Evolutionary conservation across 192 early-diverging fungal species (phyloP), one percentile per base, ranked within the genome.

Genomic region (Funneliformis geosporum): DNA sequence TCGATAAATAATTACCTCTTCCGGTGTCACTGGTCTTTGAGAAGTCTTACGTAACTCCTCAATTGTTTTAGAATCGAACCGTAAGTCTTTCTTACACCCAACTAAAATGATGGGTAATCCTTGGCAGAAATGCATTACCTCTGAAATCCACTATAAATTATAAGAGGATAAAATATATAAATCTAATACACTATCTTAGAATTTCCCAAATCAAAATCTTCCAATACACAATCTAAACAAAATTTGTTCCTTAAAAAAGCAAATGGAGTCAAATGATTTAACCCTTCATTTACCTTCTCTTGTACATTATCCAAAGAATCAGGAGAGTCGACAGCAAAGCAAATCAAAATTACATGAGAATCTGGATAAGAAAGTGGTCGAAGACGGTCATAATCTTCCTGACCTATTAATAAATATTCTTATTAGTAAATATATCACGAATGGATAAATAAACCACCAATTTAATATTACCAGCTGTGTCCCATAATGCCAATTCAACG

Each of bases 381-480:
- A 80, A 99, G 86, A 76, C 95, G 94, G 87, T 98, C 96, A 82
- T 97, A 97, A 84, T 99, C 97, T 87, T 98, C 96, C 80, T 97
- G 96, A 42, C 91, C 96, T 89, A 84, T 42, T 73, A 33, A 39
- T 11, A 39, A 40, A 14, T 0, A 2, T 6, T 72, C n/a, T 2
- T 72, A 72, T 71, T 44, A 38, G 61, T 79, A 25, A 43, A 66
- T 72, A 46, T 60, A 64, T 16, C 4, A 50, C 50, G 21, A 21
- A 55, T 55, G 18, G 7, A 21, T 55, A 55, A 8, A 23, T 23
- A 61, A 46, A 27, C 23, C 46, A 5, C n/a, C 11, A 67, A 11
- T 44, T 38, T 1, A 47, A 33, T 44, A 68, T 85, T 90, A 86
- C 92, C 92, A 73, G 92, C 91, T 60, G 92, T 93, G 91, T 93